Conservation (phyloP, 441 rosid species). For the Biscutella laevigata region DNA sequence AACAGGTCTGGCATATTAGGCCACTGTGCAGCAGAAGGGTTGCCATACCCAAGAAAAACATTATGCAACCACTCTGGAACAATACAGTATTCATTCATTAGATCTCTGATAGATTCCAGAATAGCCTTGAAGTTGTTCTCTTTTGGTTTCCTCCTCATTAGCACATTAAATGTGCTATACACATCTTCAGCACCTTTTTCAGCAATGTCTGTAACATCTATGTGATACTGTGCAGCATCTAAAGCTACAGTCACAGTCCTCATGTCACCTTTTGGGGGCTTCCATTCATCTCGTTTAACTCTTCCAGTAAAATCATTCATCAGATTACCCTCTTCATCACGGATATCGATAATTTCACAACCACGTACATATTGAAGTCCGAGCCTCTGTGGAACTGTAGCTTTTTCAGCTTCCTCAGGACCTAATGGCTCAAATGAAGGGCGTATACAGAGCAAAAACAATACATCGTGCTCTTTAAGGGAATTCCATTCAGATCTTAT, state of each 20-base stretch:
- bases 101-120: constrained; percentile 97
- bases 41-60: constrained; percentile 89
- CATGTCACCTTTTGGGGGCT: constrained; percentile 95
- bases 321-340: constrained; percentile 86
- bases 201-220: constrained; percentile 89
- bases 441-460: constrained; percentile 81
- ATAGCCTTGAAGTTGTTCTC: constrained; percentile 99
- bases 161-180: constrained; percentile 79
- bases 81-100: constrained; percentile 97
- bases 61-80: constrained; percentile 99
- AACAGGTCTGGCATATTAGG: constrained; percentile 93
- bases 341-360: constrained; percentile 86
- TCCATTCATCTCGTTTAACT: constrained; percentile 95
- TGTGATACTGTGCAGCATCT: constrained; percentile 95
- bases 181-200: constrained; percentile 93
- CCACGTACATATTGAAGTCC: constrained; percentile 96
- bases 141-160: constrained; percentile 98
- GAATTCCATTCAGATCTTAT: constrained; percentile 96
- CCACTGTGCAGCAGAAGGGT: constrained; percentile 99
- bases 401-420: constrained; percentile 85
- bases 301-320: constrained; percentile 97
- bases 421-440: constrained; percentile 94
- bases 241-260: constrained; percentile 89
- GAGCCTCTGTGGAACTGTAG: constrained; percentile 81
- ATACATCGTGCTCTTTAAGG: constrained; percentile 96